phyloP scores from a whole-genome alignment of 148 eudicot species.

The Rhododendron henanense region DNA sequence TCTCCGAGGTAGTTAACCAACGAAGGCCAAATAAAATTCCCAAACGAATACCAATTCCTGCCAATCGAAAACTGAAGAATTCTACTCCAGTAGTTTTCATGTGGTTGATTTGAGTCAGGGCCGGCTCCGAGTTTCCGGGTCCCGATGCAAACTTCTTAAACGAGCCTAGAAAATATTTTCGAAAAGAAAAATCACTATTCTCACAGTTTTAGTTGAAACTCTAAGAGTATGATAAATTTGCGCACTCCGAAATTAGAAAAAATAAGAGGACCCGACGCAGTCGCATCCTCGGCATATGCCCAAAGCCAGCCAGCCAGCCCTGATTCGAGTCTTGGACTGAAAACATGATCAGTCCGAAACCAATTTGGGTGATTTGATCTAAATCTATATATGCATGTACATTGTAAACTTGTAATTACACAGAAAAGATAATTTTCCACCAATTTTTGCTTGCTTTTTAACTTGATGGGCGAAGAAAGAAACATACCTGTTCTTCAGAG shows the following conservation, averaged over 20 bases:
- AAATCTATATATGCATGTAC: background rate
- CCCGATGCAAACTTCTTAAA: background rate
- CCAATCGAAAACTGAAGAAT: background rate
- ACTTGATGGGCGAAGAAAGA: background rate
- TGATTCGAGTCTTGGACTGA: background rate
- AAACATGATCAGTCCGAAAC: background rate
- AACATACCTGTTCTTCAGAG: background rate
- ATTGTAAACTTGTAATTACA: background rate
- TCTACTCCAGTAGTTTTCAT: background rate
- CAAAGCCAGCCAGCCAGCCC: background rate
- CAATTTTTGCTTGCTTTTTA: background rate
- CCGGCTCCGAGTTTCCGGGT: background rate
- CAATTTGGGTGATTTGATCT: background rate
- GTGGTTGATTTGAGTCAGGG: background rate
- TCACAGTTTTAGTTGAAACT: background rate
- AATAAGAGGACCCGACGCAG: background rate
- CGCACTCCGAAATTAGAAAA: background rate
- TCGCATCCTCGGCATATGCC: no score
- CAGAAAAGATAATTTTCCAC: background rate
- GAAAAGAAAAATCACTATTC: no score
- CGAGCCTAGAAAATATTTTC: background rate
- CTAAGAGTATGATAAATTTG: no score
- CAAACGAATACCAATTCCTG: background rate
- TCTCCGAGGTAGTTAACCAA: background rate
- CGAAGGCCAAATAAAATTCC: background rate